These are phyloP conservation scores for Lodderomyces metapsilosis DNA, from an alignment of 1,139 yeast genomes.

Conservation along the genomic window DNA sequence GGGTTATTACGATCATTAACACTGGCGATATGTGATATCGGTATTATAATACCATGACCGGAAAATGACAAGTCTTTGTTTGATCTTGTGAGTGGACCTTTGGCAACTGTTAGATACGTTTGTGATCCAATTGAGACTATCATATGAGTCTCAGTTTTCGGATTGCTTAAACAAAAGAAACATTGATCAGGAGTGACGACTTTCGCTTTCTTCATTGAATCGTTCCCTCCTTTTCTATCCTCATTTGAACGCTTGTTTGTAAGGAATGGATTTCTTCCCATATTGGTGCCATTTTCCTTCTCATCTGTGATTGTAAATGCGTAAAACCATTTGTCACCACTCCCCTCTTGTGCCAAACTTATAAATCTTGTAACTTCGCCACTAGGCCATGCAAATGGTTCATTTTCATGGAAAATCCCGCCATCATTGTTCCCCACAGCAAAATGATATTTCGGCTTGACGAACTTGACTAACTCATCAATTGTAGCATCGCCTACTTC, in stretches of 20 bases:
- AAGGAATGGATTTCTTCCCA: constrained; percentile 39
- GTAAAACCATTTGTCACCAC: constrained; percentile 67
- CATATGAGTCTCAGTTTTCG: constrained; percentile 77
- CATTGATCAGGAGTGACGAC: constrained; percentile 59
- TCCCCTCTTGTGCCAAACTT: constrained; percentile 59
- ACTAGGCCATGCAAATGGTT: constrained; percentile 57
- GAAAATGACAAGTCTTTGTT: constrained; percentile 50
- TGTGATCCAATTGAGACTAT: constrained; percentile 69
- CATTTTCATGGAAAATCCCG: constrained; percentile 48
- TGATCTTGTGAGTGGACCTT: constrained; percentile 75
- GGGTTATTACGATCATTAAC: constrained; percentile 3
- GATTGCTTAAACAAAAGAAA: constrained; percentile 82
- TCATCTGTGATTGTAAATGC: constrained; percentile 46
- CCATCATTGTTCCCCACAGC: constrained; percentile 51
- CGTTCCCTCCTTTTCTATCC: constrained; percentile 11
- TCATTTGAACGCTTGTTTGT: constrained; percentile 14
- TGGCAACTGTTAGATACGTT: constrained; percentile 74
- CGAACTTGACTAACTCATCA: constrained; percentile 43
- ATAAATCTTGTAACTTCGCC: constrained; percentile 54
- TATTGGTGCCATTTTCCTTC: constrained; percentile 13
- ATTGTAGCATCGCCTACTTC: constrained; percentile 39
- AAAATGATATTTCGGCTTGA: constrained; percentile 66
- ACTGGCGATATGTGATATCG: constrained; percentile 70
- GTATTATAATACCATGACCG: constrained; percentile 84
- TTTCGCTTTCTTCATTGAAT: constrained; percentile 23